Evolutionary conservation across 2,329 filamentous ascomycete genomes (phyloP), one percentile per base, ranked within the genome.

Genomic region (Sphaerostilbella broomeana): DNA sequence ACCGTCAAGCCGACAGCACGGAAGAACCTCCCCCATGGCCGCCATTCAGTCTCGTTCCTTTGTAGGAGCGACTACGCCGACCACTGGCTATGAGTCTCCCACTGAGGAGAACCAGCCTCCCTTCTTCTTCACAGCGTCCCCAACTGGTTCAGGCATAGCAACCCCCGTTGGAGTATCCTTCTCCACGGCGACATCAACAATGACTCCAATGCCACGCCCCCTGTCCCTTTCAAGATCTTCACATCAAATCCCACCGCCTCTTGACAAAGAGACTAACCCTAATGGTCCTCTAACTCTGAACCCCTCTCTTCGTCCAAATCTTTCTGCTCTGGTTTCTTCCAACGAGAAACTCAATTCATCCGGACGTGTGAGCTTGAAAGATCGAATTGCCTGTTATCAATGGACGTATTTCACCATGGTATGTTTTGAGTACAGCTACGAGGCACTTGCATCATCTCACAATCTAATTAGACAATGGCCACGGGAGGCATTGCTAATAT

Each of bases 381-480:
- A 75, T 45, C 61, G 73, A 24, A 69, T 76, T 43, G 65, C 63
- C 27, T 75, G 69, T 44, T 68, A 69, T 46, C 67, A 66, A 50
- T 90, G 85, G 85, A 87, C 84, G 0, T 90, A 80, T 71, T 90
- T 88, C 52, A 86, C 84, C 16, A 72, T 73, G 41, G 41, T 43
- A 40, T 9, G 41, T 21, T 18, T 13, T 11, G 5, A 12, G 21
- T n/a, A n/a, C n/a, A n/a, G n/a, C n/a, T n/a, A n/a, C n/a, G n/a
- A n/a, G 12, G 10, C 16, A 26, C 9, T 8, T 16, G 5, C 6
- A 26, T 17, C 21, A 15, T 27, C 37, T 40, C 31, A 40, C 34
- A 24, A 19, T 13, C 19, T 6, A 6, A n/a, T 16, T 22, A 40
- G 56, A 60, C 50, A 36, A 56, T 74, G 70, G 73, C 73, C 3